Base-by-base conservation (phyloP, 2,329 filamentous ascomycete species). In the Tolypocladium endophyticum region DNA sequence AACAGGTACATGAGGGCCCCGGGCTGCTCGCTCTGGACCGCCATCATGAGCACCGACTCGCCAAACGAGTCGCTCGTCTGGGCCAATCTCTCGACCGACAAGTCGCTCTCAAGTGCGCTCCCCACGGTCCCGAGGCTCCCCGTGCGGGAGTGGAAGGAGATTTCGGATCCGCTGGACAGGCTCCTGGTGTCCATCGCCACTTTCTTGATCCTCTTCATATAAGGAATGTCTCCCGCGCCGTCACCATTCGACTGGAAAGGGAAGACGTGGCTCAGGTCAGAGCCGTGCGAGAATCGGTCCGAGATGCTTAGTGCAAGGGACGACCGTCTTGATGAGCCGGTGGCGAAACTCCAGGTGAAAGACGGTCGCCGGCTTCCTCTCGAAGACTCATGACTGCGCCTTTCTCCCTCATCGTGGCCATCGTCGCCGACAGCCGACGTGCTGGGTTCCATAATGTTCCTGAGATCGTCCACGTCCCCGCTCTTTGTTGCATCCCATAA, bases 111-210 rank as follows among this genome's bases (percentile, higher is more conserved):
- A 12, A 93, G 80, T 1, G 83, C 86, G 69, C 87, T 90, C 5
- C 82, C 78, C 33, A 86, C 80, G 1, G 91, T 94, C 30, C 87
- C 86, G 25, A 94, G 80, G 23, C 92, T 96, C 54, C 85, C 87
- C 1, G 90, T 87, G 60, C 87, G 82, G 2, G 93, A 97, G 60
- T 87, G 83, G 61, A 90, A 90, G 0, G 93, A 97, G 57, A 89
- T 84, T 41, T 87, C 89, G 0, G 93, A 97, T 47, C 88, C 88
- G 64, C 87, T 92, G 8, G 93, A 97, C 71, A 95, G 82, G 67
- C 93, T 97, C 64, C 92, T 81, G 20, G 88, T 88, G 69, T 96
- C 91, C 89, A 97, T 89, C 0, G 91, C 90, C 0, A 97, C 93
- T 65, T 82, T 90, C 72, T 94, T 95, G 41, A 82, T 75, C 65